phyloP scores from a whole-genome alignment of 352 stramenopile species.

The Pythium pyrilobum region DNA sequence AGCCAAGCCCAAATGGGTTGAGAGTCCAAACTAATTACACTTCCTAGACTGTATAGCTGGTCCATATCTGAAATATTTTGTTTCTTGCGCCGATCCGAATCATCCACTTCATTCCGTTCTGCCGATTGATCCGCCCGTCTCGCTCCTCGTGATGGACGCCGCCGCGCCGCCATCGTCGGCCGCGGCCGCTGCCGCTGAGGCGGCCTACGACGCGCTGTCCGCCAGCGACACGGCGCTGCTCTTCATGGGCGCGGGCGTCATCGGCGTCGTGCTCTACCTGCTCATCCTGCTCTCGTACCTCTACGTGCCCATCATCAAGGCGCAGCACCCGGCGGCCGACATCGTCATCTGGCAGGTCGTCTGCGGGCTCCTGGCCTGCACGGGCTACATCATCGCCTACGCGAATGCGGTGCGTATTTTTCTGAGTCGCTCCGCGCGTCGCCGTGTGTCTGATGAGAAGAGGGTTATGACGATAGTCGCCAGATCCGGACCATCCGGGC shows the following conservation, averaged over 20 bases:
- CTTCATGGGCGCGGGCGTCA: constrained; percentile 50
- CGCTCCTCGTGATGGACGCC: constrained; percentile 3
- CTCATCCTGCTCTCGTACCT: constrained; percentile 68
- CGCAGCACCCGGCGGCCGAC: constrained; percentile 68
- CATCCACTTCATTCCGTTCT: too few species aligned
- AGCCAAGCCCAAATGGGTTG: constrained; percentile 6
- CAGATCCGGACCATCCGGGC: background rate
- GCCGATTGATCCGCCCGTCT: background rate
- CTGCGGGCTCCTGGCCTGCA: constrained; percentile 51
- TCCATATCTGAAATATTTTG: constrained; percentile 8
- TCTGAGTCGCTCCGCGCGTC: background rate
- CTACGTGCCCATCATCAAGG: constrained; percentile 66
- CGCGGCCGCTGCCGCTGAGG: background rate
- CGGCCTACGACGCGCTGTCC: constrained; percentile 52
- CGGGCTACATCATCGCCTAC: constrained; percentile 58
- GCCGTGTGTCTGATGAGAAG: background rate
- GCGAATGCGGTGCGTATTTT: constrained; percentile 30
- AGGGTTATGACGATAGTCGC: background rate
- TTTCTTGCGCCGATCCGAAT: too few species aligned
- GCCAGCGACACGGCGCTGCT: constrained; percentile 43
- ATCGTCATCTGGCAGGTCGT: constrained; percentile 79
- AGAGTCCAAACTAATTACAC: background rate
- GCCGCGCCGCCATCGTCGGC: background rate
- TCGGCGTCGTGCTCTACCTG: constrained; percentile 55
- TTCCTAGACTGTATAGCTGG: background rate